Percentiles rank a stretch among this genome's conserved stretches.
These are phyloP conservation scores for Beta vulgaris DNA, from an alignment of 148 eudicot genomes.

Conservation along the genomic window DNA sequence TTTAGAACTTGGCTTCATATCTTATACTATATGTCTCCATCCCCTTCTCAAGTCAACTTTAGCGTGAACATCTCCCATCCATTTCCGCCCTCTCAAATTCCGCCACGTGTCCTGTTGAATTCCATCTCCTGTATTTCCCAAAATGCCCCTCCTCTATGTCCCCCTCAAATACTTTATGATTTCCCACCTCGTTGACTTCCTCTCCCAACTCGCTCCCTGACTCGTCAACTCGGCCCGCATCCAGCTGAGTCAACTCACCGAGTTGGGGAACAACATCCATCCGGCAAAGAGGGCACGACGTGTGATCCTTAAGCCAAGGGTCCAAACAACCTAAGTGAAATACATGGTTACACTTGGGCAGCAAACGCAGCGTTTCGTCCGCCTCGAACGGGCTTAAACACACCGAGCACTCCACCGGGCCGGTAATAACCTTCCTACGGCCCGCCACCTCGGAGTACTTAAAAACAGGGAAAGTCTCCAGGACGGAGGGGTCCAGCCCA, in stretches of 20 bases:
- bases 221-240: not conserved
- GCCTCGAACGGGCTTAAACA: constrained; percentile 33
- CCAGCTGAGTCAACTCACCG: constrained; percentile 6
- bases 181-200: constrained; percentile 30
- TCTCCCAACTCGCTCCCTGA: constrained; percentile 19
- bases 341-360: constrained; percentile 44
- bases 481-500: constrained; percentile 31
- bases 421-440: not conserved
- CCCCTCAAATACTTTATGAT: not conserved
- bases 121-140: constrained; percentile 38
- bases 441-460: constrained; percentile 24
- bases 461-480: constrained; percentile 28
- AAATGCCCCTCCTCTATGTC: constrained; percentile 24
- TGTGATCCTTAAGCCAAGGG: constrained; percentile 30
- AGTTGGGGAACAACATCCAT: not conserved
- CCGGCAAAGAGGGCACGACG: constrained; percentile 26
- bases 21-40: constrained; percentile 38
- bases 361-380: constrained; percentile 29
- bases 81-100: constrained; percentile 33
- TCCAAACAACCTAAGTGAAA: constrained; percentile 21
- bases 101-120: constrained; percentile 55
- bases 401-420: constrained; percentile 34
- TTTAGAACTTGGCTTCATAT: not conserved
- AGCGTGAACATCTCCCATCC: constrained; percentile 48
- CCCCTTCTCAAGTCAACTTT: constrained; percentile 42